Evolutionary conservation across 2,329 filamentous ascomycete species (phyloP), one percentile per base, ranked within the genome.

Genomic region (Aspergillus floridensis): DNA sequence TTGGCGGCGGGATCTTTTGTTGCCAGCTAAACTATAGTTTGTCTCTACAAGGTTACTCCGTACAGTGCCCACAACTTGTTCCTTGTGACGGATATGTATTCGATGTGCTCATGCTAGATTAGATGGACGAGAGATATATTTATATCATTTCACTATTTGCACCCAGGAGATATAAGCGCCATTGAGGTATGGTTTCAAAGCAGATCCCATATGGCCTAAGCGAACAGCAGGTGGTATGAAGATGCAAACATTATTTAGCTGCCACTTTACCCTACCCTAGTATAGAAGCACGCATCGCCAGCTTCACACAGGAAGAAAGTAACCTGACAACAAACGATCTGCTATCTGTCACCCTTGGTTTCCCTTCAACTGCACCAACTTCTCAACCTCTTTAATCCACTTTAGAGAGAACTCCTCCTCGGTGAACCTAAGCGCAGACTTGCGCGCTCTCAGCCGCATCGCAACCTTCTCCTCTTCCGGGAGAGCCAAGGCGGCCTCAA

Each of bases 391-490:
- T 31, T 76, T 75, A 48, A 91, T 76, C 93, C 95, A 99, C 65
- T 87, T 88, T 67, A 82, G 83, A 1, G 84, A 87, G 78, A 99
- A 99, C 60, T 89, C 90, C 67, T 89, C 87, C 70, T 97, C 93
- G 0, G 91, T 93, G 72, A 99, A 99, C 50, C 95, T 81, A 76
- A 86, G 84, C 1, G 93, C 90, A 5, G 91, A 96, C 67, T 84
- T 80, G 41, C 92, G 83, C 0, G 95, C 93, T 59, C 93, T 82
- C 32, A 82, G 75, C 22, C 95, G 84, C 81, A 96, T 91, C 0
- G 85, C 86, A 16, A 93, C 76, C 21, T 88, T 89, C 61, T 96
- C 86, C 14, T 74, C 68, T 29, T 77, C 68, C 0, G 77, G 75
- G 11, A 86, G 80, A 4, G 95, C 79, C 6, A 98, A 78, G 0